These are phyloP conservation scores for Tolypocladium album DNA, from an alignment of 2,329 filamentous ascomycete species.

Conservation along the genomic window DNA sequence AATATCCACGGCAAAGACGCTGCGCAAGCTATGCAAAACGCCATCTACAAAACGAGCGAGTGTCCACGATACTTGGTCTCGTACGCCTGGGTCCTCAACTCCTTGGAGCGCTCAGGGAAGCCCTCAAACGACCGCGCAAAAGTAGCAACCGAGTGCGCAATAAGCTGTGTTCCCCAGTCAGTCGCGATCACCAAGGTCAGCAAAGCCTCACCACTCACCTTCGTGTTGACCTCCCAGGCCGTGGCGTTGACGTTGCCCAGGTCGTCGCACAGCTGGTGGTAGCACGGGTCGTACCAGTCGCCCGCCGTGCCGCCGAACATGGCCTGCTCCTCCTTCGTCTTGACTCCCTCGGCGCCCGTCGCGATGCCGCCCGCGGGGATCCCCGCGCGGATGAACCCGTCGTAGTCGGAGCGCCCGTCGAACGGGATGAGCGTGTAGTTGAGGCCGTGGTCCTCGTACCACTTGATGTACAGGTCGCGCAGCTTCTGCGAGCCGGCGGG, in stretches of 20 bases:
- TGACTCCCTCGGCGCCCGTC: slow-evolving; percentile 67
- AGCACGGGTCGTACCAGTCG: slow-evolving; percentile 47
- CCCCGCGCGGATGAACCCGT: slow-evolving; percentile 60
- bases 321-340: slow-evolving; percentile 54
- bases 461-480: slow-evolving; percentile 56
- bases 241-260: slow-evolving; percentile 45
- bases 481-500: slow-evolving; percentile 62
- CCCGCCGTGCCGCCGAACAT: slow-evolving; percentile 64
- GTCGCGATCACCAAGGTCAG: background rate
- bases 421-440: slow-evolving; percentile 65
- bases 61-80: slow-evolving; percentile 37
- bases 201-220: slow-evolving; percentile 25
- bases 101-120: slow-evolving; percentile 44
- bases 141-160: slow-evolving; percentile 63
- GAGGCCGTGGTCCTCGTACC: slow-evolving; percentile 50
- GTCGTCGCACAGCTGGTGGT: slow-evolving; percentile 52
- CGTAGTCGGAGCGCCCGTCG: slow-evolving; percentile 72
- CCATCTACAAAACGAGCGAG: slow-evolving; percentile 32
- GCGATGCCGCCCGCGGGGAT: slow-evolving; percentile 69
- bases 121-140: slow-evolving; percentile 55
- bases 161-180: slow-evolving; percentile 31
- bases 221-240: slow-evolving; percentile 51
- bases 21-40: background rate
- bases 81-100: slow-evolving; percentile 18
- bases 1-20: background rate